Evolutionary conservation across 768 basidiomycete species (phyloP).

Genomic region (Boletellus sp.): DNA sequence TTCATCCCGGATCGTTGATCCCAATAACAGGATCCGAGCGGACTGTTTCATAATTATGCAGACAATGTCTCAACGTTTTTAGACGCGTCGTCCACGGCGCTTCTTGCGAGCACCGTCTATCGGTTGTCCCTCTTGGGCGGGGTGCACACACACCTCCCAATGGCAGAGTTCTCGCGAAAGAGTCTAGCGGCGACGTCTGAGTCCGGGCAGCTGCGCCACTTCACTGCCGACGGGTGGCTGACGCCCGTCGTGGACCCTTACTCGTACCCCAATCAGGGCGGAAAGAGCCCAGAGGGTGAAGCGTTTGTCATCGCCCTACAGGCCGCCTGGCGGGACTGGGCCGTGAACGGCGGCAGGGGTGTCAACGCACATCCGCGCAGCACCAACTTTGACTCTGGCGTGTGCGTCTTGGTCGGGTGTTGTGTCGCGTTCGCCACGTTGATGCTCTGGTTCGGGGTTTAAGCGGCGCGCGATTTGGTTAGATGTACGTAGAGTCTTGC

Average conservation of each 20-base stretch:
- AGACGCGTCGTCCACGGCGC: conserved; percentile 69
- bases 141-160: conserved; percentile 47
- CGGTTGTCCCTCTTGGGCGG: conserved; percentile 56
- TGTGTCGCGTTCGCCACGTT: not conserved
- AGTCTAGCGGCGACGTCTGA: conserved; percentile 30
- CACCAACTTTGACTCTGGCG: not conserved
- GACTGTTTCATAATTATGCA: conserved; percentile 67
- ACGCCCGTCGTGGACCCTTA: conserved; percentile 75
- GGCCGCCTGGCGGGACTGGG: conserved; percentile 76
- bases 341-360: conserved; percentile 49
- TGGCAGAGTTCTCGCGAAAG: conserved; percentile 55
- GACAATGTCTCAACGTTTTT: conserved; percentile 57
- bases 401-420: not conserved
- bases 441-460: not conserved
- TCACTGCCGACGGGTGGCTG: conserved; percentile 62
- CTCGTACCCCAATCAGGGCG: conserved; percentile 43
- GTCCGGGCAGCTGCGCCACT: conserved; percentile 40
- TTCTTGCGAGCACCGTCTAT: conserved; percentile 76
- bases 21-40: conserved; percentile 10
- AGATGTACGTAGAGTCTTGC: no score
- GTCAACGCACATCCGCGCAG: conserved; percentile 32
- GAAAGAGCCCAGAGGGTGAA: conserved; percentile 68
- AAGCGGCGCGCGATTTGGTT: no score
- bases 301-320: conserved; percentile 77
- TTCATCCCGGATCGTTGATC: no score